These are phyloP conservation scores for Vitellaria paradoxa DNA, from an alignment of 179 eudicot species.

Conservation along the genomic window DNA sequence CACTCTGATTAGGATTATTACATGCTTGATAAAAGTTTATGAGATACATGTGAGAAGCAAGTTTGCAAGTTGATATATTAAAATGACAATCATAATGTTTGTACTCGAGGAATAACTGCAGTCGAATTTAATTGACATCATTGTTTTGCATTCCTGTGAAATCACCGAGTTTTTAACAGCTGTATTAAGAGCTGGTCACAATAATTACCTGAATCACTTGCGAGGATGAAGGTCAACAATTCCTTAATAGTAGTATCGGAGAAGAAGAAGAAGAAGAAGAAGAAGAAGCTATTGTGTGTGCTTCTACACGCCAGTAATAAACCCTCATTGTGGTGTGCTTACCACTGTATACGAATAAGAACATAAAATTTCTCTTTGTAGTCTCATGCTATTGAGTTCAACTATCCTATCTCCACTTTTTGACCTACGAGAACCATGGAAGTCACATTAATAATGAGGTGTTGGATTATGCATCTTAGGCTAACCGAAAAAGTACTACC, in stretches of 20 bases:
- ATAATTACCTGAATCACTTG: constrained; percentile 6
- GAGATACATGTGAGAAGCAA: not conserved
- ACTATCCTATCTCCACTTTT: not conserved
- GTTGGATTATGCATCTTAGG: not conserved
- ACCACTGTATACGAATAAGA: not conserved
- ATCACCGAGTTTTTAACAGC: not conserved
- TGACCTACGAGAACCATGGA: not conserved
- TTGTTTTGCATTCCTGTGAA: constrained; percentile 10
- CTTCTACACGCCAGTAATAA: not conserved
- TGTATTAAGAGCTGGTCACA: not conserved
- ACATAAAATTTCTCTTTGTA: not conserved
- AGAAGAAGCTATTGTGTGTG: not conserved
- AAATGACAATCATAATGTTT: constrained; percentile 1
- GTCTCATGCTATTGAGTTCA: not conserved
- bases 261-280: not conserved
- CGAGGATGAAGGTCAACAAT: not conserved
- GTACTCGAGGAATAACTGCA: not conserved
- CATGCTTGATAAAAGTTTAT: not conserved
- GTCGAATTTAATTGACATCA: not conserved
- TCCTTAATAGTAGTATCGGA: not conserved
- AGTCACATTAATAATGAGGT: not conserved
- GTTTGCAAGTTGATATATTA: not conserved
- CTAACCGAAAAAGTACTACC: not conserved
- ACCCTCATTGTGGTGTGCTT: not conserved
- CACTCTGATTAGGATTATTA: not conserved